Evolutionary conservation across 1,284 basidiomycete genomes (phyloP).

Genomic region (Fistulina hepatica): DNA sequence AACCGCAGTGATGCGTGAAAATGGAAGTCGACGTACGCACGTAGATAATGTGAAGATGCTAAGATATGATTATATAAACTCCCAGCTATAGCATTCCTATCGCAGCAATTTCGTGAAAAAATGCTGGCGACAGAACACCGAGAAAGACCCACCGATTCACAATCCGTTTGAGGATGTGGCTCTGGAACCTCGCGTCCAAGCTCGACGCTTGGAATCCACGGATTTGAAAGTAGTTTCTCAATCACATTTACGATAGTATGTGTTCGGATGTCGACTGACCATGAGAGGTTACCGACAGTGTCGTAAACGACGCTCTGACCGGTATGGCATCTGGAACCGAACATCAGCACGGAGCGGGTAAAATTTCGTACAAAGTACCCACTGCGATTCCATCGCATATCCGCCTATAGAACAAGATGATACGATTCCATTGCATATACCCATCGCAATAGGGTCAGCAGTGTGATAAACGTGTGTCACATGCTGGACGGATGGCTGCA

Average conservation of each 20-base stretch:
- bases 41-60: too few species aligned
- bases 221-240: slow-evolving; percentile 60
- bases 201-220: slow-evolving; percentile 61
- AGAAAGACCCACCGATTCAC: slow-evolving; percentile 38
- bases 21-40: too few species aligned
- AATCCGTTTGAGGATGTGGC: slow-evolving; percentile 40
- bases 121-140: slow-evolving; percentile 2
- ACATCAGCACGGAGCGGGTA: slow-evolving; percentile 31
- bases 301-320: slow-evolving; percentile 45
- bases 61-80: too few species aligned
- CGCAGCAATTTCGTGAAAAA: background rate
- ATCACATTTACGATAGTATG: slow-evolving; percentile 82
- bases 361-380: slow-evolving; percentile 15
- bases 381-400: slow-evolving; percentile 71
- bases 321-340: background rate
- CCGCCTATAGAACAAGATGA: slow-evolving; percentile 65
- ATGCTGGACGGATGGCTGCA: slow-evolving; percentile 59
- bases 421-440: slow-evolving; percentile 67
- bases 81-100: slow-evolving; percentile 62
- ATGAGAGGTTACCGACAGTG: slow-evolving; percentile 76
- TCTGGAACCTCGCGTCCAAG: slow-evolving; percentile 50
- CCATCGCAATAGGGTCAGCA: slow-evolving; percentile 80
- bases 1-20: too few species aligned
- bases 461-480: slow-evolving; percentile 81
- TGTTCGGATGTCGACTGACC: slow-evolving; percentile 72